Evolutionary conservation across 2,329 filamentous ascomycete genomes (phyloP), one percentile per base, ranked within the genome.

Genomic region (Ascochyta koolunga): DNA sequence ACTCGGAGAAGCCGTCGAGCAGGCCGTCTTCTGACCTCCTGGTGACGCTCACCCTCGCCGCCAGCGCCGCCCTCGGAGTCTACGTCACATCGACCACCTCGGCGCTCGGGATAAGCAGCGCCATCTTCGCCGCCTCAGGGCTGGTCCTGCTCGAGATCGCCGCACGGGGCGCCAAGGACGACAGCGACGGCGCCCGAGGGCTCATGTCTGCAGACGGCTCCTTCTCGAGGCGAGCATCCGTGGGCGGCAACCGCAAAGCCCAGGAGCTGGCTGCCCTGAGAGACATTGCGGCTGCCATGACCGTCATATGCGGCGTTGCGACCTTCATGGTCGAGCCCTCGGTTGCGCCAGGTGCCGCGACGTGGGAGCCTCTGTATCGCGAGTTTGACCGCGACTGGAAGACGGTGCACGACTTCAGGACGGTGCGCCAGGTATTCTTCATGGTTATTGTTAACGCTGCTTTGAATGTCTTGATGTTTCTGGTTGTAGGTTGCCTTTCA

Each of bases 21-120:
- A 41, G 49, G 18, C 63, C 63, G 6, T 70, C 73, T 11, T 68
- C 51, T 49, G 62, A 54, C 40, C 61, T 74, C 9, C 58, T 80
- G 31, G 48, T 59, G 8, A 63, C 75, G 11, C 41, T 72, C 27
- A 76, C 74, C 0, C 51, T 71, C 11, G 71, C 74, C 25, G 77
- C 75, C 1, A 58, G 72, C 21, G 64, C 70, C 6, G 74, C 71
- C 4, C 65, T 77, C n/a, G 70, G 65, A 16, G 59, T 68, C 15
- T 74, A 69, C 36, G 69, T 67, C 22, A 68, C 72, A 2, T 68
- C 71, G 7, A 58, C 75, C 0, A 72, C 70, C 6, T 63, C 72
- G 15, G 72, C 74, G 4, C 69, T 80, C 7, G 78, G 77, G 5
- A 54, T 79, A 15, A 78, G 77, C 36, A 74, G 76, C 59, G 72